Evolutionary conservation across 2,329 filamentous ascomycete genomes (phyloP).

Genomic region (Apiospora arundinis): DNA sequence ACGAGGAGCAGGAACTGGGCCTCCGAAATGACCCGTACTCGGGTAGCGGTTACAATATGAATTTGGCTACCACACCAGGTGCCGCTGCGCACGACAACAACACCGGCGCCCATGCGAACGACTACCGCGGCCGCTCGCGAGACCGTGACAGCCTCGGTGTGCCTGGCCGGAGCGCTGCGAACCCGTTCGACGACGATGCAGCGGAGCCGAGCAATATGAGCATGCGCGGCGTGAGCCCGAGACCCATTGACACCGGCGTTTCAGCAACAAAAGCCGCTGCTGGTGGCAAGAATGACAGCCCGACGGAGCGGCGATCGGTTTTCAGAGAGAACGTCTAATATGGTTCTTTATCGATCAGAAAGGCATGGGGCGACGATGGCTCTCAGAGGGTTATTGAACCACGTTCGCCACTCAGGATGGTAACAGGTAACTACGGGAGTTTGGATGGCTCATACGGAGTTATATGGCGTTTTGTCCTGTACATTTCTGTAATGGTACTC

Average conservation of each 20-base stretch:
- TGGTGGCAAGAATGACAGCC: conserved; percentile 57
- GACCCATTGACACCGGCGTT: conserved; percentile 66
- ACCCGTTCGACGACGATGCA: conserved; percentile 75
- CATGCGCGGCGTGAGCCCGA: conserved; percentile 75
- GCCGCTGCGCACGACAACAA: conserved; percentile 36
- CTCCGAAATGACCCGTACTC: conserved; percentile 40
- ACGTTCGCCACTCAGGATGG: neutral
- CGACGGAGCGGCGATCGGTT: conserved; percentile 72
- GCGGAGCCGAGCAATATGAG: conserved; percentile 66
- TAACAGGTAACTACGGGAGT: conserved; percentile 22
- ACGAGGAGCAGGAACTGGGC: conserved; percentile 79
- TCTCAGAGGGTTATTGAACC: neutral
- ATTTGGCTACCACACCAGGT: conserved; percentile 48
- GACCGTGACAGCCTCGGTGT: conserved; percentile 40
- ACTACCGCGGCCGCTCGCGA: conserved; percentile 51
- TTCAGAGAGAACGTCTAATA: conserved; percentile 72
- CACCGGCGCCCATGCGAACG: conserved; percentile 29
- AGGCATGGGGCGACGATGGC: neutral
- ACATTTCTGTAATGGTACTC: neutral
- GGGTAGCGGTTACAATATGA: conserved; percentile 55
- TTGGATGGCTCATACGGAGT: conserved; percentile 19
- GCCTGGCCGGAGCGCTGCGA: conserved; percentile 47
- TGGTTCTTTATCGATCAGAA: neutral
- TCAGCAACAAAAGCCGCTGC: conserved; percentile 34
- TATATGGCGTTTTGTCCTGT: neutral